Conservation (phyloP, 176 grass and related monocot genomes). For the barley (Hordeum vulgare) region MorexV3_pseudomolecules_assembly NC_058524.1:61345776-61346275, state of each 20-base stretch:
- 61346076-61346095: constrained; percentile 41
- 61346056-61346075: constrained; percentile 51
- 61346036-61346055: constrained; percentile 46
- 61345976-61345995: not conserved
- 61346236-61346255: constrained; percentile 49
- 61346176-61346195: constrained; percentile 76
- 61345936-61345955: not conserved
- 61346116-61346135: constrained; percentile 50
- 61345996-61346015: not conserved
- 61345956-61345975: not conserved
- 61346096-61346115: constrained; percentile 59
- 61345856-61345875: not conserved
- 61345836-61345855: not conserved
- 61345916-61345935: not conserved
- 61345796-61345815: not conserved
- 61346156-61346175: constrained; percentile 61
- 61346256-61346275: constrained; percentile 47
- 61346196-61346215: constrained; percentile 39
- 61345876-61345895: not conserved
- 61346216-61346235: constrained; percentile 43
- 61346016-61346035: not conserved
- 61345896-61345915: not conserved
- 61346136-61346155: constrained; percentile 51
- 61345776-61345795: not conserved
- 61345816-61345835: not conserved